phyloP scores from a whole-genome alignment of 1,284 basidiomycete genomes.

The Meripilus lineatus region DNA sequence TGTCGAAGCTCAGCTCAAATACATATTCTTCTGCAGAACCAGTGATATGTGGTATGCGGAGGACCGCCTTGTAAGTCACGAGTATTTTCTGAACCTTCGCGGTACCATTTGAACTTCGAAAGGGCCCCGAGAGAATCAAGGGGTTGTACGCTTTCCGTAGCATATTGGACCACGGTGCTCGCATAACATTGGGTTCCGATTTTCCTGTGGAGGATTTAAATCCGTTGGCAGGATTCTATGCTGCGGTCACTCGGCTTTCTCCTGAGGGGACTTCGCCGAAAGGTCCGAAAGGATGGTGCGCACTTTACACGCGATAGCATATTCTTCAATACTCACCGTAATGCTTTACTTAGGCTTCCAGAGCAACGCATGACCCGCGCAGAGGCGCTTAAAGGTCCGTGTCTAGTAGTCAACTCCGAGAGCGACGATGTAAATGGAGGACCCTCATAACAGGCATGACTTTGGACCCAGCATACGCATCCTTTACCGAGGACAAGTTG shows the following conservation, averaged over 20 bases:
- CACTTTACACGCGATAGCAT: constrained; percentile 7
- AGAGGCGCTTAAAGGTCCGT: constrained; percentile 64
- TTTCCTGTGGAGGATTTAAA: constrained; percentile 85
- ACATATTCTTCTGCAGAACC: constrained; percentile 36
- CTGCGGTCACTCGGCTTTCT: constrained; percentile 77
- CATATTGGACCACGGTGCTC: constrained; percentile 55
- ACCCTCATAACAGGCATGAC: constrained; percentile 49
- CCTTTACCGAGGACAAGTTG: constrained; percentile 70
- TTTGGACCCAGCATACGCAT: constrained; percentile 80
- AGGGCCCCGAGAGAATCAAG: constrained; percentile 82
- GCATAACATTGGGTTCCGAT: constrained; percentile 78
- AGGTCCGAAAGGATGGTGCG: constrained; percentile 78
- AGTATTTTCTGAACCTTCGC: constrained; percentile 6
- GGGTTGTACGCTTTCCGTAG: constrained; percentile 85
- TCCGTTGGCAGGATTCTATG: constrained; percentile 77
- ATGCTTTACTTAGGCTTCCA: constrained; percentile 57
- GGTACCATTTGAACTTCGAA: constrained; percentile 1
- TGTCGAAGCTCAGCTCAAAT: constrained; percentile 6
- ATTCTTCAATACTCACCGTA: not conserved
- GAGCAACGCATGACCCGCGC: constrained; percentile 70
- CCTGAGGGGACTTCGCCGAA: constrained; percentile 75
- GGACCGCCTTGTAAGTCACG: constrained; percentile 59
- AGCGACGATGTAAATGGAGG: not conserved
- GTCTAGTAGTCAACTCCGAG: not conserved
- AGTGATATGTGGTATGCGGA: constrained; percentile 91